Evolutionary conservation across 306 rosid species (phyloP).

Genomic region (Malus sylvestris): DNA sequence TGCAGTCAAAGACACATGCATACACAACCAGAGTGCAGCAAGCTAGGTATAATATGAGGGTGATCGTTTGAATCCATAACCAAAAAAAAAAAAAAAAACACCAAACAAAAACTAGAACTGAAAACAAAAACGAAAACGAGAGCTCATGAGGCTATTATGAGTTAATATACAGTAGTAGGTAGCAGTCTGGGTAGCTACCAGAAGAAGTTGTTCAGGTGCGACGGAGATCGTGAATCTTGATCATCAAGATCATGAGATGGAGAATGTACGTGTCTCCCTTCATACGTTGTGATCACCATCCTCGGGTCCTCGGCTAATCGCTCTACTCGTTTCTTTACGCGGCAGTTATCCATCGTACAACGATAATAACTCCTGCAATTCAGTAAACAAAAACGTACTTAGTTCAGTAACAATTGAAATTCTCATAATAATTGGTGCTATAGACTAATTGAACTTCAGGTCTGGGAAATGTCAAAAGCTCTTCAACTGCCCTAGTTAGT

Average conservation of each 20-base stretch:
- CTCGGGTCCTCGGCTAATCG: conserved; percentile 90
- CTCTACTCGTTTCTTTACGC: conserved; percentile 92
- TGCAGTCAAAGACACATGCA: background rate
- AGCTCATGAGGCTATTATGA: background rate
- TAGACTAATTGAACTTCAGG: background rate
- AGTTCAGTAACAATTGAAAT: background rate
- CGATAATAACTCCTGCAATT: conserved; percentile 82
- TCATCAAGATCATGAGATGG: conserved; percentile 76
- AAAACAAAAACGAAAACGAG: background rate
- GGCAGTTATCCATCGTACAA: conserved; percentile 86
- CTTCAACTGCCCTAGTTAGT: background rate
- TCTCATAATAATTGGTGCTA: background rate
- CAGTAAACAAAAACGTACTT: background rate
- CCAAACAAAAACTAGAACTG: no score
- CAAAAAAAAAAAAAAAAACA: background rate
- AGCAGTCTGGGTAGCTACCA: conserved; percentile 37
- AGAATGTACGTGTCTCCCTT: conserved; percentile 86
- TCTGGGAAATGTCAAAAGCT: no score
- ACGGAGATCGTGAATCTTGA: conserved; percentile 50
- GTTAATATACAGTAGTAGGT: background rate
- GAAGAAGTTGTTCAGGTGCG: conserved; percentile 61
- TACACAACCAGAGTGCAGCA: background rate
- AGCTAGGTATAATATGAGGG: background rate
- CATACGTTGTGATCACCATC: conserved; percentile 97
- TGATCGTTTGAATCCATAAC: background rate